Percentiles rank a stretch among this genome's conserved stretches.
phyloP scores from a whole-genome alignment of 2,329 filamentous ascomycete species.

The Stagonosporopsis cucurbitacearum region DNA sequence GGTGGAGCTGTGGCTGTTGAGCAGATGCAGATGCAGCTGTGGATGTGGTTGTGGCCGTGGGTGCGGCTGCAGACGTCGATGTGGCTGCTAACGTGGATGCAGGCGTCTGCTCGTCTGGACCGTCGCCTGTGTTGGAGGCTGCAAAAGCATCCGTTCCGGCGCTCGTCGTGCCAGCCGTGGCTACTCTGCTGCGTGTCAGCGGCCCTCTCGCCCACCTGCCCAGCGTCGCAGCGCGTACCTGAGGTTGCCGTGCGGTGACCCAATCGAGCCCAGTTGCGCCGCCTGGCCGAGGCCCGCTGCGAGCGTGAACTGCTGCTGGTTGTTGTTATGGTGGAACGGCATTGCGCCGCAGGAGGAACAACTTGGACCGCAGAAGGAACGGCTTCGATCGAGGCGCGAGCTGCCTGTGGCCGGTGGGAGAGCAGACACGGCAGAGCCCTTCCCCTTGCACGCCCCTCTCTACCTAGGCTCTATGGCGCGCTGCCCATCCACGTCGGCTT shows the following conservation, averaged over 20 bases:
- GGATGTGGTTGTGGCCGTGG: not conserved
- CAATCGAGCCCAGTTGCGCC: constrained; percentile 56
- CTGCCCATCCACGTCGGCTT: not conserved
- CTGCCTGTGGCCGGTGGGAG: constrained; percentile 5
- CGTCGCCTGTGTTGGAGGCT: constrained; percentile 47
- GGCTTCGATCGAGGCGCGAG: too few species aligned
- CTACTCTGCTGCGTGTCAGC: constrained; percentile 26
- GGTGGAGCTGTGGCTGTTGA: constrained; percentile 3
- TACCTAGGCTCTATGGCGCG: too few species aligned
- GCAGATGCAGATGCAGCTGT: too few species aligned
- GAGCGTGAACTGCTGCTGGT: constrained; percentile 18
- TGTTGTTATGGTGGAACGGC: constrained; percentile 46
- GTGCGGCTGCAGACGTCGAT: too few species aligned
- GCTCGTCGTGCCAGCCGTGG: constrained; percentile 50
- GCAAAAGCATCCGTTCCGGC: constrained; percentile 55
- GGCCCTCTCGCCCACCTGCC: not conserved
- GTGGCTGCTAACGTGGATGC: too few species aligned
- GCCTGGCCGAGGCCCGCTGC: constrained; percentile 55
- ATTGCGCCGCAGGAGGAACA: constrained; percentile 33
- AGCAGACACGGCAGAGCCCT: too few species aligned
- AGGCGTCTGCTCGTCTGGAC: constrained; percentile 59
- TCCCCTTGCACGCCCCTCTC: too few species aligned
- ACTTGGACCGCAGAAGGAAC: constrained; percentile 17
- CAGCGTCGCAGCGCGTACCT: constrained; percentile 21
- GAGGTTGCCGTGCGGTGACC: constrained; percentile 52